Evolutionary conservation across 1,284 basidiomycete species (phyloP), one percentile per base, ranked within the genome.

Genomic region (Cutaneotrichosporon cyanovorans): DNA sequence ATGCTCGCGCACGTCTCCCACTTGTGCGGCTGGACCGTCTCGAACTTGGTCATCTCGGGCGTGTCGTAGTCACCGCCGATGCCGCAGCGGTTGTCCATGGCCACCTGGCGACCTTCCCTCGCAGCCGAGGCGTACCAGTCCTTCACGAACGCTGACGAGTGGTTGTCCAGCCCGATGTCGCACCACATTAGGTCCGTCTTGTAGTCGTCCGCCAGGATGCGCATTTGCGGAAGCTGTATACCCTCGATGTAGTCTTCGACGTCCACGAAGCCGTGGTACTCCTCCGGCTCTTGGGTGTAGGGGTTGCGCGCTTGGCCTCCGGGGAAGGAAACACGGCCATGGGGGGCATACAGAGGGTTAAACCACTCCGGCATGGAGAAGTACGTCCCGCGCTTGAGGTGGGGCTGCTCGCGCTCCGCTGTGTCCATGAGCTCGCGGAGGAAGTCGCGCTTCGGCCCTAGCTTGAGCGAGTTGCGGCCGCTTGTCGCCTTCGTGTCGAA

Each of bases 151-250:
- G 77, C 71, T 0, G 73, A 55, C 1, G 73, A 75, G 37, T 65
- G 72, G 54, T 79, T 80, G 0, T 77, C 74, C 8, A 79, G 77
- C 12, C 80, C 80, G 15, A 81, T 80, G 53, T 81, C 69, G 20
- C 44, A 76, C 77, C 79, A 57, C 28, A 81, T 76, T 39, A 81
- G 78, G 50, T 81, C 78, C 0, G 74, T 74, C 31, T 73, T 75
- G 42, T 81, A 80, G 15, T 73, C 71, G 16, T 73, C 57, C 0
- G 76, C 77, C 4, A 81, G 68, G 15, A 75, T 75, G 5, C 75
- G 52, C 79, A 81, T 81, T 42, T 81, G 80, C 2, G 77, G 76
- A 19, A 76, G 65, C 56, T 77, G 78, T 16, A 81, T 53, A 49
- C 80, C 78, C 12, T 74, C 62, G 19, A 81, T 35, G 46, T 76